Conservation (phyloP, 2,329 filamentous ascomycete genomes). For the Coniochaeta pulveracea region DNA sequence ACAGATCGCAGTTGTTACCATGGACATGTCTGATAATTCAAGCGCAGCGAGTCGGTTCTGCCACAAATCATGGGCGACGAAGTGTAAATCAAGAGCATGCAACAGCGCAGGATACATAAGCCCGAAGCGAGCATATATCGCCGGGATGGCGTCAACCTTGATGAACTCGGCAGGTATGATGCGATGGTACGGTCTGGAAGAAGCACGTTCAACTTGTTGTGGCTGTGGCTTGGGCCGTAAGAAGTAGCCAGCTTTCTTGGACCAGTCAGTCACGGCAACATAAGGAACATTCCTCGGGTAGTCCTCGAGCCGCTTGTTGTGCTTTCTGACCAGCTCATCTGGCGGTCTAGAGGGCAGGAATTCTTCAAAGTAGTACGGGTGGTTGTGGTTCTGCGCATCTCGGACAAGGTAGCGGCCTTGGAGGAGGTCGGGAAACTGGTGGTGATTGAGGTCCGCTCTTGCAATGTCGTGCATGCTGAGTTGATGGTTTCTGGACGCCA, state of each 20-base stretch:
- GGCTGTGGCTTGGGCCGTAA: conserved; percentile 21
- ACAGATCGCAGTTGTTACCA: conserved; percentile 60
- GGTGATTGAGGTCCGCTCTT: conserved; percentile 13
- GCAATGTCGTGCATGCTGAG: conserved; percentile 21
- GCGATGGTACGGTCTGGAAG: conserved; percentile 26
- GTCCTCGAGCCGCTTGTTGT: conserved; percentile 22
- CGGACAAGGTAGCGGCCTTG: conserved; percentile 26
- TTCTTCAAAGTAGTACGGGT: conserved; percentile 29
- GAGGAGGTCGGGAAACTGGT: conserved; percentile 10
- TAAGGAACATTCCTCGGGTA: conserved; percentile 35
- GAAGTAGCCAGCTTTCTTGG: conserved; percentile 48
- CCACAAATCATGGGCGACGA: conserved; percentile 52
- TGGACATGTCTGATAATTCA: conserved; percentile 36
- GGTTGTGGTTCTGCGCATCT: conserved; percentile 14
- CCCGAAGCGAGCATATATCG: conserved; percentile 34
- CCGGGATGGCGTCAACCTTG: conserved; percentile 33
- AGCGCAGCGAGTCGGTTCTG: conserved; percentile 40
- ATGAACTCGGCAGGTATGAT: conserved; percentile 37
- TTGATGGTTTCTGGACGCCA: conserved; percentile 17
- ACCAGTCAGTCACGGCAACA: conserved; percentile 34
- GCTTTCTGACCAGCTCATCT: conserved; percentile 23
- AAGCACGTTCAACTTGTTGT: not conserved
- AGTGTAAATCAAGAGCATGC: conserved; percentile 52
- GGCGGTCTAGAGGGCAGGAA: conserved; percentile 33
- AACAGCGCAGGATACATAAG: conserved; percentile 63